A percentile compares a stretch with the other conserved stretches of the same genome.
Evolutionary conservation across 192 early-diverging fungal species (phyloP).

Genomic region (Gamsiella multidivaricata): DNA sequence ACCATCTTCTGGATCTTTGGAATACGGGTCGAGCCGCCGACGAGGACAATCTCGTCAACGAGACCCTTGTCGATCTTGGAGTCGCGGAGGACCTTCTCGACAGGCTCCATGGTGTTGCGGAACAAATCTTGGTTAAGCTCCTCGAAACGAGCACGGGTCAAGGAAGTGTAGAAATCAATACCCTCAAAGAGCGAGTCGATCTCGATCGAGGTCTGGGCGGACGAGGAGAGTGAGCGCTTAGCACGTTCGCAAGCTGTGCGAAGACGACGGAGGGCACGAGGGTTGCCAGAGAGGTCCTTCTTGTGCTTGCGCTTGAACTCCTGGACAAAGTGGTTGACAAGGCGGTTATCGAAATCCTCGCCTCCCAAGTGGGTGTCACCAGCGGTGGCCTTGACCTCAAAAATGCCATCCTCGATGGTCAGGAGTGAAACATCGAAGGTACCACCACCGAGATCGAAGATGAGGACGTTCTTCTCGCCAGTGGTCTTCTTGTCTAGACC

Average conservation of each 20-base stretch:
- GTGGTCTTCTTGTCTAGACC: slow-evolving; percentile 77
- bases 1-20: slow-evolving; percentile 98
- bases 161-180: slow-evolving; percentile 97
- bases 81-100: slow-evolving; percentile 96
- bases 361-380: slow-evolving; percentile 99
- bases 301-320: slow-evolving; percentile 99
- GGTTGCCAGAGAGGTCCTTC: slow-evolving; percentile 91
- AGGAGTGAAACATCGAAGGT: slow-evolving; percentile 98
- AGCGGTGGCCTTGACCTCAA: slow-evolving; percentile 97
- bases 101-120: slow-evolving; percentile 94
- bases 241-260: slow-evolving; percentile 97
- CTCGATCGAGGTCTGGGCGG: slow-evolving; percentile 94
- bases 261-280: slow-evolving; percentile 95
- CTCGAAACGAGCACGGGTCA: slow-evolving; percentile 99
- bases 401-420: slow-evolving; percentile 95
- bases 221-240: slow-evolving; percentile 95
- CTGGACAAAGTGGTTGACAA: slow-evolving; percentile 93
- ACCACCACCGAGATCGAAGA: slow-evolving; percentile 97
- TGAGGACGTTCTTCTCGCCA: slow-evolving; percentile 91
- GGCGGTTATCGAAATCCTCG: slow-evolving; percentile 99
- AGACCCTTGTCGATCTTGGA: slow-evolving; percentile 92
- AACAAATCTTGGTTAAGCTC: slow-evolving; percentile 98
- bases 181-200: slow-evolving; percentile 98
- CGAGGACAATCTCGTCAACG: slow-evolving; percentile 92
- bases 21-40: slow-evolving; percentile 98